These are phyloP conservation scores for Erigeron canadensis DNA, from an alignment of 129 eudicot species.

Conservation along the genomic window DNA sequence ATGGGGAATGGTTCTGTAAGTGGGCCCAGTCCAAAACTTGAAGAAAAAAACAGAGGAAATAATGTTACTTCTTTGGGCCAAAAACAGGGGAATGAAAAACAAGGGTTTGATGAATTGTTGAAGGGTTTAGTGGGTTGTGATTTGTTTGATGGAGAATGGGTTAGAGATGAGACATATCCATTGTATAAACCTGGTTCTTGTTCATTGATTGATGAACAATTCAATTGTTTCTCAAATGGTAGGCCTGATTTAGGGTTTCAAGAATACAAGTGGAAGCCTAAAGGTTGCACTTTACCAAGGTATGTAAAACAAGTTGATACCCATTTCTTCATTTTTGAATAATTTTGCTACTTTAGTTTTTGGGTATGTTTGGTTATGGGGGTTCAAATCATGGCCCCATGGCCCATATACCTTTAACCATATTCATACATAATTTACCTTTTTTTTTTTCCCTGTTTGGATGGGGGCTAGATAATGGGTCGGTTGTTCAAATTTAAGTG, in stretches of 20 bases:
- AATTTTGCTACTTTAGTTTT: not conserved
- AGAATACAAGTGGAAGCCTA: slow-evolving; percentile 73
- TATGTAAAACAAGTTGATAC: slow-evolving; percentile 10
- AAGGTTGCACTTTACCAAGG: slow-evolving; percentile 80
- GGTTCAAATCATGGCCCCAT: too few species aligned
- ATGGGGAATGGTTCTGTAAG: slow-evolving; percentile 26
- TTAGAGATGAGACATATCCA: slow-evolving; percentile 76
- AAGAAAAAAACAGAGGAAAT: slow-evolving; percentile 26
- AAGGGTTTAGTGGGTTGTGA: slow-evolving; percentile 56
- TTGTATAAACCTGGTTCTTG: slow-evolving; percentile 80
- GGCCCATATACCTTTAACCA: too few species aligned
- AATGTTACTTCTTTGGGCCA: slow-evolving; percentile 44
- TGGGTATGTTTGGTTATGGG: not conserved
- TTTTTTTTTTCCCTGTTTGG: too few species aligned
- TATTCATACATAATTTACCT: too few species aligned
- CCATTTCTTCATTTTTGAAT: not conserved
- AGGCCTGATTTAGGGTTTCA: slow-evolving; percentile 72
- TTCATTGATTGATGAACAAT: slow-evolving; percentile 70
- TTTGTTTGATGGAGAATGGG: slow-evolving; percentile 82
- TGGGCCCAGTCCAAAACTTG: slow-evolving; percentile 32
- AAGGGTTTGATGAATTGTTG: slow-evolving; percentile 44
- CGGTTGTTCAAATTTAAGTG: too few species aligned
- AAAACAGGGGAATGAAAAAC: slow-evolving; percentile 42
- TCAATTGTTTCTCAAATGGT: slow-evolving; percentile 67
- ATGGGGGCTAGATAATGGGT: too few species aligned